Conservation (phyloP, 371 early-diverging fungal species). For the Dichotomocladium elegans region DNA sequence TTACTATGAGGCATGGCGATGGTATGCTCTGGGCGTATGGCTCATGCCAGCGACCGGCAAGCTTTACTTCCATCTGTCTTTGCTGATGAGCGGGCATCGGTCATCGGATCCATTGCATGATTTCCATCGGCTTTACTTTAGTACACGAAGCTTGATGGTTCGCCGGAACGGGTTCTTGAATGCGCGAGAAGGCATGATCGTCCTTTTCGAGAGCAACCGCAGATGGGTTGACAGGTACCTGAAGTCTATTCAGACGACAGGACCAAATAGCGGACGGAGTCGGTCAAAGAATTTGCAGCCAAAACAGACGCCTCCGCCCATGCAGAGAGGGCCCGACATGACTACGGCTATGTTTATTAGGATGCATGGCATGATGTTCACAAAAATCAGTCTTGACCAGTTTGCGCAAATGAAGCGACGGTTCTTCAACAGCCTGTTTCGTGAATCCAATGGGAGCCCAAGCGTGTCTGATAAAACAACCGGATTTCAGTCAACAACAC, state of each 20-base stretch:
- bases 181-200: constrained; percentile 42
- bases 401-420: constrained; percentile 37
- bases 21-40: constrained; percentile 54
- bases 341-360: constrained; percentile 46
- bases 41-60: constrained; percentile 58
- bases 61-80: constrained; percentile 37
- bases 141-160: constrained; percentile 43
- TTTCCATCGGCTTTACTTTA: constrained; percentile 38
- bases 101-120: constrained; percentile 9
- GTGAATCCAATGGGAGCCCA: background rate
- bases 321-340: constrained; percentile 3
- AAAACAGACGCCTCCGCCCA: background rate
- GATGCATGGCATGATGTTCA: constrained; percentile 64
- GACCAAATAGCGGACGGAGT: background rate
- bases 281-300: background rate
- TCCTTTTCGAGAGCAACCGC: constrained; percentile 41
- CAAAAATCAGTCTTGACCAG: constrained; percentile 61
- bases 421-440: constrained; percentile 30
- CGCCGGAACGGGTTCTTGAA: constrained; percentile 42
- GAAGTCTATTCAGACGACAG: constrained; percentile 1
- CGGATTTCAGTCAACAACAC: background rate
- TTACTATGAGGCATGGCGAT: constrained; percentile 44
- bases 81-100: constrained; percentile 15
- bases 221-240: constrained; percentile 28
- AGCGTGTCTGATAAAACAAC: background rate